Evolutionary conservation across 768 basidiomycete species (phyloP).

Genomic region (Suillus hirtellus): DNA sequence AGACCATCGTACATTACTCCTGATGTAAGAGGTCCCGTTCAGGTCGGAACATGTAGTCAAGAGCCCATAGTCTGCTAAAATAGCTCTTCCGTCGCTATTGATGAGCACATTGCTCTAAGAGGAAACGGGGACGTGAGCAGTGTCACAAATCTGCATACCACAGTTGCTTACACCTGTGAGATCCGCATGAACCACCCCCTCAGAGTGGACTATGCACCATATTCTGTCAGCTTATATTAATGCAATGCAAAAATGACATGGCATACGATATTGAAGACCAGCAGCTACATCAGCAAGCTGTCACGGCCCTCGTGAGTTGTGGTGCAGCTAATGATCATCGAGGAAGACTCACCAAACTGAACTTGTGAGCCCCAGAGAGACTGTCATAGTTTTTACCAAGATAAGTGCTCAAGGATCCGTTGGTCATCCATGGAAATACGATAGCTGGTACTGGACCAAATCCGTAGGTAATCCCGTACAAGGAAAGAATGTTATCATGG

Average conservation of each 20-base stretch:
- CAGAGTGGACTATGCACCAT: background rate
- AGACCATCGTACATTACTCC: conserved; percentile 31
- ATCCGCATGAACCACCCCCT: background rate
- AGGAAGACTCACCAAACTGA: conserved; percentile 2
- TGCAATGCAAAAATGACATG: background rate
- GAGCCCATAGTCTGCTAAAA: conserved; percentile 1
- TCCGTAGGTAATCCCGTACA: conserved; percentile 36
- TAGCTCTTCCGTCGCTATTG: background rate
- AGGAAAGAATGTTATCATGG: conserved; percentile 40
- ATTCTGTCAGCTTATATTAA: background rate
- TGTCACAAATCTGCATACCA: background rate
- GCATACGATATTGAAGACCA: conserved; percentile 13
- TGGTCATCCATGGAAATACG: conserved; percentile 21
- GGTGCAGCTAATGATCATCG: background rate
- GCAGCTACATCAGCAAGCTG: conserved; percentile 13
- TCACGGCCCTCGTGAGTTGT: background rate
- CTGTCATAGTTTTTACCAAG: conserved; percentile 11
- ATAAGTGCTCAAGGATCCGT: conserved; percentile 21
- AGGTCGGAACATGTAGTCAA: conserved; percentile 1
- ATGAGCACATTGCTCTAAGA: conserved; percentile 5
- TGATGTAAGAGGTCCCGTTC: conserved; percentile 12
- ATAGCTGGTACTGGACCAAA: conserved; percentile 21
- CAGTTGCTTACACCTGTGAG: conserved; percentile 1
- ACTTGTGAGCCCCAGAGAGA: background rate
- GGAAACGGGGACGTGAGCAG: background rate